Evolutionary conservation across 345 rosid genomes (phyloP).

Genomic region (Salix brachista): DNA sequence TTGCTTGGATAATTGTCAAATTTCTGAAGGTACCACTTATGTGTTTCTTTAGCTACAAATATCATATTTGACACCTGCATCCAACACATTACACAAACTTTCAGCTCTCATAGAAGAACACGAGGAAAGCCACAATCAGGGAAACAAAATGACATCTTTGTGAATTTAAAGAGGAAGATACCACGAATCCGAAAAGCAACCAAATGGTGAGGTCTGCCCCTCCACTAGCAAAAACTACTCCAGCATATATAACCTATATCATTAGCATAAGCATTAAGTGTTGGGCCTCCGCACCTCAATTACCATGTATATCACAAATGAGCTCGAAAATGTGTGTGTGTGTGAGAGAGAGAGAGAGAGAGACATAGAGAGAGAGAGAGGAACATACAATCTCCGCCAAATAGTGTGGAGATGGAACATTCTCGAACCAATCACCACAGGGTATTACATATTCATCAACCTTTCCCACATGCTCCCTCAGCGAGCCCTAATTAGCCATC

Average conservation of each 20-base stretch:
- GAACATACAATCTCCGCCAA: constrained; percentile 71
- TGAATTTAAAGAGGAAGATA: constrained; percentile 3
- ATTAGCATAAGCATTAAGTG: neutral
- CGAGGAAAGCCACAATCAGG: neutral
- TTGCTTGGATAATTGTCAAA: constrained; percentile 60
- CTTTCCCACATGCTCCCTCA: constrained; percentile 37
- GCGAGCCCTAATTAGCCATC: constrained; percentile 43
- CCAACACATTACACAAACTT: constrained; percentile 1
- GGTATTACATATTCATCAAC: constrained; percentile 47
- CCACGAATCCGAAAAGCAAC: constrained; percentile 67
- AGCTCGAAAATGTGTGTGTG: neutral
- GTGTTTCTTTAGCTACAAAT: constrained; percentile 68
- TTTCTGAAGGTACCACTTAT: constrained; percentile 58
- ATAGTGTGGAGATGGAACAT: constrained; percentile 73
- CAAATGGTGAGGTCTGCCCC: constrained; percentile 66
- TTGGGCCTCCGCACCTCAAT: no score
- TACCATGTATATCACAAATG: neutral
- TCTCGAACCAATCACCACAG: constrained; percentile 72
- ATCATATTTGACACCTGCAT: constrained; percentile 64
- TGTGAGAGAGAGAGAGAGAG: neutral
- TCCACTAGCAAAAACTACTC: constrained; percentile 71
- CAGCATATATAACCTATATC: constrained; percentile 59
- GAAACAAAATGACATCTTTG: neutral
- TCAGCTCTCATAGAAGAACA: neutral
- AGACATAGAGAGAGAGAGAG: constrained; percentile 4